Evolutionary conservation across 2,329 filamentous ascomycete species (phyloP), one percentile per base, ranked within the genome.

Genomic region (Fusarium pseudocircinatum): DNA sequence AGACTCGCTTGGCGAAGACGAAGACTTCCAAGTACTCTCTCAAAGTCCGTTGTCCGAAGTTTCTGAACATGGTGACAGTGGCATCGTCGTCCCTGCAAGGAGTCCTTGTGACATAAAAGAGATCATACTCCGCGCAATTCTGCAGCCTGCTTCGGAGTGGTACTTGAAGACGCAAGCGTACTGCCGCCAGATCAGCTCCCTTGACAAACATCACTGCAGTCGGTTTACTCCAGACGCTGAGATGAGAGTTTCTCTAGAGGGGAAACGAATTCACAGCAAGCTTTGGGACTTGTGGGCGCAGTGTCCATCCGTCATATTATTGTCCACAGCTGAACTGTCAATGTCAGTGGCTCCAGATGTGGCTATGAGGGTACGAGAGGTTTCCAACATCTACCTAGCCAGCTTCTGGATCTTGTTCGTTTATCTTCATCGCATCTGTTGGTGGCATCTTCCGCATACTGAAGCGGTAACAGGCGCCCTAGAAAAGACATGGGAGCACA

Each of bases 361-460:
- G 0, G 62, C 62, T 1, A 28, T 16, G 20, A 62, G 62, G 7
- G 7, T 43, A 24, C 39, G 44, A 8, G 62, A 62, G 32, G n/a
- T 64, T 2, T 52, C 57, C 2, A 46, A 20, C 16, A 7, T 64
- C 0, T 64, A 64, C 7, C n/a, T 64, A 8, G 57, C 57, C 20
- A 64, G 62, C 26, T 64, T 64, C 15, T 64, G 57, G 57, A 62
- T 62, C 11, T 10, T 62, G 7, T 62, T 62, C 2, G 46, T 62
- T 15, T 64, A 53, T 18, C 46, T 64, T 4, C 62, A 64, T 9
- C 57, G 62, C 4, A 26, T 64, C 3, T 64, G 62, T 9, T 64
- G 62, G 62, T 64, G 62, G 62, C 62, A 64, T 34, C 46, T 64
- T 9, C 22, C 46, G 4, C 62, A 62, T 18, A 64, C 62, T 2